Percentiles rank a stretch among this genome's conserved stretches.
These are phyloP conservation scores for Moniliella sp. DNA, from an alignment of 1,284 basidiomycete genomes.

Conservation along the genomic window DNA sequence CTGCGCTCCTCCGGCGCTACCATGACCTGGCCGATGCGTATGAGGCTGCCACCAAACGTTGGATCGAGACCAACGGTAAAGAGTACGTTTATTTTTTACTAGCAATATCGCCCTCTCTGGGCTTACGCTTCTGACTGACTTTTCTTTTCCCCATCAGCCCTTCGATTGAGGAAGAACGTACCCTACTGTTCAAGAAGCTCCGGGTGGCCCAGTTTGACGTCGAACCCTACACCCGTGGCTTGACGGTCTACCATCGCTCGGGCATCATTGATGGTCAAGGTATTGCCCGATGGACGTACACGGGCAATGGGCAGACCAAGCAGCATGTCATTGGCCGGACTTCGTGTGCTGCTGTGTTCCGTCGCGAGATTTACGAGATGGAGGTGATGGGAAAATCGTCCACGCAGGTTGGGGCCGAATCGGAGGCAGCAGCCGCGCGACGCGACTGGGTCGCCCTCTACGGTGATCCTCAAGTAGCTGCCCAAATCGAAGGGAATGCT, in stretches of 20 bases:
- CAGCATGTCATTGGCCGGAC: no score
- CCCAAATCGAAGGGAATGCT: no score
- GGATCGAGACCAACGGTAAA: conserved; percentile 16
- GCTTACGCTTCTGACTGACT: conserved; percentile 4
- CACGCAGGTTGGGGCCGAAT: no score
- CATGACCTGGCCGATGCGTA: conserved; percentile 23
- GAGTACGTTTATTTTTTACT: conserved; percentile 3
- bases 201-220: conserved; percentile 30
- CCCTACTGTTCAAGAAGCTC: conserved; percentile 25
- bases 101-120: not conserved
- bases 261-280: no score
- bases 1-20: conserved; percentile 18
- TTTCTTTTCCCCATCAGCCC: conserved; percentile 3
- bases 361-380: no score
- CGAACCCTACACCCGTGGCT: conserved; percentile 29
- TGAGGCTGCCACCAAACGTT: conserved; percentile 25
- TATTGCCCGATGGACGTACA: no score
- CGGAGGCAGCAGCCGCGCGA: no score
- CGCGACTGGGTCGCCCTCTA: no score
- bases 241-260: conserved; percentile 29
- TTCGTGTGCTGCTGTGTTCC: no score
- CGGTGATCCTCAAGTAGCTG: no score
- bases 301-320: no score
- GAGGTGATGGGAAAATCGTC: no score
- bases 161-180: conserved; percentile 12